phyloP scores from a whole-genome alignment of 1,139 yeast genomes.

The Saccharomycopsis crataegensis region DNA sequence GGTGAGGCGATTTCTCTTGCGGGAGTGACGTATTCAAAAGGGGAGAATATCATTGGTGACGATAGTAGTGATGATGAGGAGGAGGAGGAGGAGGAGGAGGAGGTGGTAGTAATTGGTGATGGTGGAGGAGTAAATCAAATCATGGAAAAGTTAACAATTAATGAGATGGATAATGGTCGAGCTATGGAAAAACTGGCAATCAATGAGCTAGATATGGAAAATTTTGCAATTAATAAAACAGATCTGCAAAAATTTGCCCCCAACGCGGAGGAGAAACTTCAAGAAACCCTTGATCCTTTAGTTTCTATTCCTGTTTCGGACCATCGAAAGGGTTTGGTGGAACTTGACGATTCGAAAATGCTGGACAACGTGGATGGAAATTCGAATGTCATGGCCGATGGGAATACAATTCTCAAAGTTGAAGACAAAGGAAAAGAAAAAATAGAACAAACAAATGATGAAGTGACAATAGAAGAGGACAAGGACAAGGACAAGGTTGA shows the following conservation, averaged over 20 bases:
- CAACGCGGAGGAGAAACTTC: too few species aligned
- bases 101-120: neutral
- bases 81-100: neutral
- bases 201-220: too few species aligned
- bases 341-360: too few species aligned
- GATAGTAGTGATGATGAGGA: neutral
- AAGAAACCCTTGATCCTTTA: too few species aligned
- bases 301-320: too few species aligned
- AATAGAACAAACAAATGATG: neutral
- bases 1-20: constrained; percentile 1
- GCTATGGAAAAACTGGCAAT: too few species aligned
- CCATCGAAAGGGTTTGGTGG: too few species aligned
- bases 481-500: neutral
- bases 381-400: neutral
- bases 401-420: neutral
- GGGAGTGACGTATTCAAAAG: constrained; percentile 12
- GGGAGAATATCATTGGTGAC: neutral
- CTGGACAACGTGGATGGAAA: neutral
- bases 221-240: too few species aligned
- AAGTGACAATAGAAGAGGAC: neutral
- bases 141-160: too few species aligned
- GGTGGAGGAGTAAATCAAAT: neutral
- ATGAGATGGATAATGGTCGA: too few species aligned
- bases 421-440: neutral
- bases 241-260: too few species aligned